Evolutionary conservation across 345 rosid species (phyloP).

Genomic region (Populus alba): DNA sequence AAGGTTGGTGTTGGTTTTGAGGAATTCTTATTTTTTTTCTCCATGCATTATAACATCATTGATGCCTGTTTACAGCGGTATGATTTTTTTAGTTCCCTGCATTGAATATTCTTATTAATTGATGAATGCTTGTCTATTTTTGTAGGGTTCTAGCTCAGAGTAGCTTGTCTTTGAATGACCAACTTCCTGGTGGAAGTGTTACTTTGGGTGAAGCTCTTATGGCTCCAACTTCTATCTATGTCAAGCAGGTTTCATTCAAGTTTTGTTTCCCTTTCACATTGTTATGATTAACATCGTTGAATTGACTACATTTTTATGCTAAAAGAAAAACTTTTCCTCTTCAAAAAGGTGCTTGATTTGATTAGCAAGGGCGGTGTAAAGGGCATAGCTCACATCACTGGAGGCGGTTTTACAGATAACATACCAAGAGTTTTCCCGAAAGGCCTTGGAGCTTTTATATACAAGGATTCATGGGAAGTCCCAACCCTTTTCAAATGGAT

Average conservation of each 20-base stretch:
- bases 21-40: not conserved
- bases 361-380: constrained; percentile 81
- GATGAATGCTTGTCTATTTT: not conserved
- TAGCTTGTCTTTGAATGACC: constrained; percentile 57
- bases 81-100: not conserved
- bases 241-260: constrained; percentile 62
- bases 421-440: constrained; percentile 80
- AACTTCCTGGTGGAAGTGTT: constrained; percentile 61
- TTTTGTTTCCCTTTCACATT: constrained; percentile 4
- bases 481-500: constrained; percentile 82
- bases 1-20: constrained; percentile 40
- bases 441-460: constrained; percentile 72
- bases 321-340: not conserved
- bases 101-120: not conserved
- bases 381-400: constrained; percentile 87
- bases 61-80: not conserved
- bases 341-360: constrained; percentile 64
- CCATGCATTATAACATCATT: not conserved
- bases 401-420: constrained; percentile 93
- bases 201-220: constrained; percentile 80
- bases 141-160: constrained; percentile 67
- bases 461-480: constrained; percentile 64
- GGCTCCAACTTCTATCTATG: constrained; percentile 91
- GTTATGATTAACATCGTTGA: not conserved
- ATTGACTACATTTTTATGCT: not conserved